Base-by-base conservation (phyloP, 2,329 filamentous ascomycete species). In the Cercospora sojina region DNA sequence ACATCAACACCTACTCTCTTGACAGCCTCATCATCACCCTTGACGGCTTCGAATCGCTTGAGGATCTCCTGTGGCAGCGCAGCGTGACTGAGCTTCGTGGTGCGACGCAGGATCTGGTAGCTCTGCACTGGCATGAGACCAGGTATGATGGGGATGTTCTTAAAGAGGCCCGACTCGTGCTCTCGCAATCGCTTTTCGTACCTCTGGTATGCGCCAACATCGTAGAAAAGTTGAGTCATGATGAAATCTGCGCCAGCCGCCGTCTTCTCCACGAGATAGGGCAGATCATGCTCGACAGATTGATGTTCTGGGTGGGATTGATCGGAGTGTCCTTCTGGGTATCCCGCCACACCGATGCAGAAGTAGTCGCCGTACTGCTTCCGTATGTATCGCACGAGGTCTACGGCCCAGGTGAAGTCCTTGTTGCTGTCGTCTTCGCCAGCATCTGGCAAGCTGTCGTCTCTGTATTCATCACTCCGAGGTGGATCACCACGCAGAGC, bases 191-290 rank as follows among this genome's bases (percentile, higher is more conserved):
- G 86, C 70, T 82, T 85, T 80, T 98, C 94, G 75, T 96, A 98
- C 35, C 83, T 83, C 64, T 89, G 86, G 77, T 96, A 99, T 18
- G 91, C 91, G 3, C 91, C 84, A 25, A 93, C 86, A 76, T 98
- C 93, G 79, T 97, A 99, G 80, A 97, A 98, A 8, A 99, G 85
- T 79, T 99, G 95, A 0, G 95, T 98, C 92, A 99, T 97, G 79
- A 99, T 91, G 76, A 99, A 99, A 80, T 98, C 93, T 59, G 93
- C 95, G 1, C 95, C 95, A 3, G 95, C 95, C 73, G 90, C 84
- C 0, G 90, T 90, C 84, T 99, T 99, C 72, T 97, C 93, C 10
- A 96, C 87, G 62, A 99, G 83, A 74, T 91, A 96, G 0, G 93
- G 91, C 66, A 99, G 80, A 79, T 99, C 95, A 62, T 82, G 81